These are phyloP conservation scores for Aspergillus pseudoviridinutans DNA, from an alignment of 2,329 filamentous ascomycete species.

Conservation along the genomic window DNA sequence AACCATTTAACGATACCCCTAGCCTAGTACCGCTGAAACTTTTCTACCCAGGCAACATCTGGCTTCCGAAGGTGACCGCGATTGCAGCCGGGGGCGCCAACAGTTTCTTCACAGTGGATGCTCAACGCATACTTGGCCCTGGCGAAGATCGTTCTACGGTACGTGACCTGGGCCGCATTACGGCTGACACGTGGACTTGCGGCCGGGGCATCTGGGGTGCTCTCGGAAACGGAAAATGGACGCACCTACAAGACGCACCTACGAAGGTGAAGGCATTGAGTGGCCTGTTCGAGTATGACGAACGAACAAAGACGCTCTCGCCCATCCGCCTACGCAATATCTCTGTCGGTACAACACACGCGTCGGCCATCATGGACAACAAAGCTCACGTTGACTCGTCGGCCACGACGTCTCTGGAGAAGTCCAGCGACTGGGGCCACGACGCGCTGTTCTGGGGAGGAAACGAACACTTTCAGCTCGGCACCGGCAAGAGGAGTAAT, in stretches of 20 bases:
- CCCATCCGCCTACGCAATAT: constrained; percentile 75
- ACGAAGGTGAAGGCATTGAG: constrained; percentile 80
- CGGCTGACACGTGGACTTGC: constrained; percentile 78
- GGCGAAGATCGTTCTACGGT: constrained; percentile 39
- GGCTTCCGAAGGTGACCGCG: constrained; percentile 64
- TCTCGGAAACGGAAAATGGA: constrained; percentile 84
- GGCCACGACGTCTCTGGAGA: constrained; percentile 54
- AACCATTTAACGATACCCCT: constrained; percentile 64
- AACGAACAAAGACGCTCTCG: constrained; percentile 60
- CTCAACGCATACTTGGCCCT: constrained; percentile 54
- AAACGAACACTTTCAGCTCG: constrained; percentile 90
- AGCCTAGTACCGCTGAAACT: constrained; percentile 65
- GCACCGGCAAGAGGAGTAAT: constrained; percentile 85
- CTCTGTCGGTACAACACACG: constrained; percentile 75
- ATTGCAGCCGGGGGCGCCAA: constrained; percentile 84
- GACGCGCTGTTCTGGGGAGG: constrained; percentile 93
- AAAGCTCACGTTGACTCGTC: constrained; percentile 61
- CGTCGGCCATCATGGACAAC: constrained; percentile 78
- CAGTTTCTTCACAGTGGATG: constrained; percentile 83
- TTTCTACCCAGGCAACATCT: constrained; percentile 66
- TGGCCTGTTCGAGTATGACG: constrained; percentile 82
- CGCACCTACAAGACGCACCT: constrained; percentile 73
- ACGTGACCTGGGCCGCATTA: constrained; percentile 52
- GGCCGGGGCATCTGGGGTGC: constrained; percentile 81
- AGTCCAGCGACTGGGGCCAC: constrained; percentile 77